Conservation (phyloP, 768 basidiomycete species). For the Russula abietina region DNA sequence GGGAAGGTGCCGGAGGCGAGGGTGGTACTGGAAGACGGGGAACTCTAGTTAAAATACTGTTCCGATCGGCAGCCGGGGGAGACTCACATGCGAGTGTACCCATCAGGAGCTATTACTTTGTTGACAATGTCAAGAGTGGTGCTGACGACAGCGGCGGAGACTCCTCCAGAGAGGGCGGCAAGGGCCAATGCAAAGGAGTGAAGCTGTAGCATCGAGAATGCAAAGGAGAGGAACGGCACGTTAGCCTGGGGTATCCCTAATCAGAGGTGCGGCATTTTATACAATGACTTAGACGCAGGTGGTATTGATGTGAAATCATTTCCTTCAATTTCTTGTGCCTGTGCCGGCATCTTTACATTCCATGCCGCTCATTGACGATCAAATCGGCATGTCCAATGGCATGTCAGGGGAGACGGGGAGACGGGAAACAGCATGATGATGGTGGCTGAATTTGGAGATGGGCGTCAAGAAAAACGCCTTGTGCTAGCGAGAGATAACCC, state of each 20-base stretch:
- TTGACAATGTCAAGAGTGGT: constrained; percentile 25
- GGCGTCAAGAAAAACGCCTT: too few relatives aligned
- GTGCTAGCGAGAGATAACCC: too few relatives aligned
- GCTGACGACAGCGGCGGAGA: constrained; percentile 24
- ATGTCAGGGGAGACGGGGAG: too few relatives aligned
- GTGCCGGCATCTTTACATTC: too few relatives aligned
- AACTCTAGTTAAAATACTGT: not conserved
- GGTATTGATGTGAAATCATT: too few relatives aligned
- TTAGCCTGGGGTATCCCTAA: not conserved
- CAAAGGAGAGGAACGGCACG: not conserved
- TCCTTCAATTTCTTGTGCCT: not conserved
- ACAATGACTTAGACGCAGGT: not conserved
- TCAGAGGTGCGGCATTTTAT: constrained; percentile 1
- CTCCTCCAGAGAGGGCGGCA: constrained; percentile 3
- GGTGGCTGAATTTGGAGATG: not conserved
- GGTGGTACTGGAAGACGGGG: not conserved
- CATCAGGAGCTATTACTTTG: constrained; percentile 27
- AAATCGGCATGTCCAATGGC: too few relatives aligned
- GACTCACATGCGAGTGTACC: constrained; percentile 23
- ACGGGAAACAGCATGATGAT: too few relatives aligned
- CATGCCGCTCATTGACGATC: too few relatives aligned
- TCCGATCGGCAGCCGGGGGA: too few relatives aligned
- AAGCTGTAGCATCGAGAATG: constrained; percentile 1
- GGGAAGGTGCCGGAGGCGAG: constrained; percentile 1
- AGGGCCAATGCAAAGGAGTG: constrained; percentile 7